Evolutionary conservation across 1,139 yeast genomes (phyloP).

Genomic region (Yamadazyma atlantica): DNA sequence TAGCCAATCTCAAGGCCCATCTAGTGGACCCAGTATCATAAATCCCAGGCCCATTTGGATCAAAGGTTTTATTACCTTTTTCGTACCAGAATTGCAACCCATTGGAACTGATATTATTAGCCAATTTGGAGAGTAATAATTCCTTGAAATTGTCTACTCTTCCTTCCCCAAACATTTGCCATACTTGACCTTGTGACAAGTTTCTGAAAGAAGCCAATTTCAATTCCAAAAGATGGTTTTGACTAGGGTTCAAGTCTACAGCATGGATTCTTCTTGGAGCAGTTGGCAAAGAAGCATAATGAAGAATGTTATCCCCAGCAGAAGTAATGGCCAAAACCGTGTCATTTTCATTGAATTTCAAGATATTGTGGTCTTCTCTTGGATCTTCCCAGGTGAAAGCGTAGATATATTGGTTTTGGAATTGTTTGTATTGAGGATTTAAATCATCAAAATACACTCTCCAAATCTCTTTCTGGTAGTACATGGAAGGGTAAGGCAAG

Average conservation of each 20-base stretch:
- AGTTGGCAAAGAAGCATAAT: constrained; percentile 68
- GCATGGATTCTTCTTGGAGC: constrained; percentile 81
- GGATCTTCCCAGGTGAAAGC: constrained; percentile 95
- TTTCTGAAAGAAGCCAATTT: constrained; percentile 70
- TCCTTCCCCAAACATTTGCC: constrained; percentile 80
- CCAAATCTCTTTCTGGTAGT: constrained; percentile 75
- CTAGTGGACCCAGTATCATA: constrained; percentile 79
- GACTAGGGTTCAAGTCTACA: constrained; percentile 82
- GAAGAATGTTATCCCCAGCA: constrained; percentile 79
- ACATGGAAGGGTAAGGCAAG: constrained; percentile 75
- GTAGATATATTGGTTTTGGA: constrained; percentile 74
- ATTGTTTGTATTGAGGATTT: constrained; percentile 66
- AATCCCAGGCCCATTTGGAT: constrained; percentile 55
- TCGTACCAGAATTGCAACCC: constrained; percentile 81
- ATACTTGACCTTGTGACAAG: constrained; percentile 57
- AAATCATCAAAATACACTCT: constrained; percentile 77
- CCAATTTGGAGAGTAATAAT: constrained; percentile 50
- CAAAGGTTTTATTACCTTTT: constrained; percentile 59
- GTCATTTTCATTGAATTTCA: constrained; percentile 60
- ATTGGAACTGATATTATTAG: constrained; percentile 74
- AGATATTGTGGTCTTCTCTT: constrained; percentile 68
- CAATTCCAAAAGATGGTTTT: constrained; percentile 75
- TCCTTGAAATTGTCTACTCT: constrained; percentile 50
- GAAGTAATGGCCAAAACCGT: constrained; percentile 81
- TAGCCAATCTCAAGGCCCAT: constrained; percentile 77